Conservation (phyloP, 352 stramenopile species). For the Halophytophthora batemanensis region DNA sequence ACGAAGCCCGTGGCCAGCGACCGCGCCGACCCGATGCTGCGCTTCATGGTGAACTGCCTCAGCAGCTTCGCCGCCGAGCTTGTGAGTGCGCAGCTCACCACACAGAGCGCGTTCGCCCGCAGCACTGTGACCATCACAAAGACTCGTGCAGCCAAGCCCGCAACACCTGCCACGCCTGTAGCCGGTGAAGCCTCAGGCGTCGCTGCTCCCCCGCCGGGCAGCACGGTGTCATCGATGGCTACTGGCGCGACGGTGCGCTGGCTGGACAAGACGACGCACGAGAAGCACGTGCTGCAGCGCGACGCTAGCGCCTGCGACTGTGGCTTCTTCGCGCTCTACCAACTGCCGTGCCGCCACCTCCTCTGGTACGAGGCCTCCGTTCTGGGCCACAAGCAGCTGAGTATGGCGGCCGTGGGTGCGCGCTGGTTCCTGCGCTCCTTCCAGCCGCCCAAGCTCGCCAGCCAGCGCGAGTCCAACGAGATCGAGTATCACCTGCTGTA, state of each 20-base stretch:
- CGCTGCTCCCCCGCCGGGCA: conserved; percentile 10
- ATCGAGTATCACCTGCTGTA: conserved; percentile 73
- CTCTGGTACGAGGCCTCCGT: conserved; percentile 73
- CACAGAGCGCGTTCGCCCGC: conserved; percentile 27
- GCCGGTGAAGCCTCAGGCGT: conserved; percentile 5
- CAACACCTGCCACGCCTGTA: background rate
- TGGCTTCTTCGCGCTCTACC: conserved; percentile 63
- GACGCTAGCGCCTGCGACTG: conserved; percentile 65
- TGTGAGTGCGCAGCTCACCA: conserved; percentile 58
- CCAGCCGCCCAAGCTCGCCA: conserved; percentile 53
- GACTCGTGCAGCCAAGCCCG: conserved; percentile 6
- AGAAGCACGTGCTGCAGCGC: conserved; percentile 54
- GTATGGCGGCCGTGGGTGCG: conserved; percentile 49
- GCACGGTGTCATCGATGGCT: too few relatives aligned
- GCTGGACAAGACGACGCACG: conserved; percentile 53
- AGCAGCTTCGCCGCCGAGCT: conserved; percentile 61
- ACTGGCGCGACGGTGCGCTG: conserved; percentile 41
- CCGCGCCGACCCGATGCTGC: conserved; percentile 48
- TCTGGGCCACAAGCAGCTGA: conserved; percentile 63
- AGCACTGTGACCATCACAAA: conserved; percentile 36
- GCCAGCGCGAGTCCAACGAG: conserved; percentile 67
- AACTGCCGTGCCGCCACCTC: conserved; percentile 65
- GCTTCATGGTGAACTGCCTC: conserved; percentile 71
- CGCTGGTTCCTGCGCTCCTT: conserved; percentile 74
- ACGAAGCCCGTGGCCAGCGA: conserved; percentile 65